phyloP scores from a whole-genome alignment of 225 moss, liverwort and hornwort species.

The Sphagnum contortum region DNA sequence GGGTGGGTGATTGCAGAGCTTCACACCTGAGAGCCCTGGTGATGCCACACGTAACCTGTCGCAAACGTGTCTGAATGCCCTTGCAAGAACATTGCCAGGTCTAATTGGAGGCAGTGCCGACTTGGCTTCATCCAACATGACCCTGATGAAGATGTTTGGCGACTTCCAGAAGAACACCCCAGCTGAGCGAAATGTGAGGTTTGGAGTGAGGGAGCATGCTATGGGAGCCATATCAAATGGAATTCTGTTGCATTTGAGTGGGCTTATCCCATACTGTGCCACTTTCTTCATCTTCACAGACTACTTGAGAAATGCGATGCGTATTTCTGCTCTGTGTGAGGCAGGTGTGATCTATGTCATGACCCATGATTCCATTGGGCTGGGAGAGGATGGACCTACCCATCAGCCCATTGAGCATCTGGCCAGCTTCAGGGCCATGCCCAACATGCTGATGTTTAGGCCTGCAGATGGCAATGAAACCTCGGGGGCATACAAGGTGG shows the following conservation, averaged over 20 bases:
- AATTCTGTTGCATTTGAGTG: conserved; percentile 26
- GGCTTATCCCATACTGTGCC: conserved; percentile 54
- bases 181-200: conserved; percentile 43
- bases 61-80: conserved; percentile 40
- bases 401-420: conserved; percentile 62
- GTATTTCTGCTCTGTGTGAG: conserved; percentile 43
- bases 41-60: conserved; percentile 54
- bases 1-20: conserved; percentile 15
- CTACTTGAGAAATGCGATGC: conserved; percentile 45
- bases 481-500: conserved; percentile 46
- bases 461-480: conserved; percentile 59
- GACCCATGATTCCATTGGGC: conserved; percentile 57
- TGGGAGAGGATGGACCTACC: conserved; percentile 60
- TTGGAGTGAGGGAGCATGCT: conserved; percentile 52
- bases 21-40: conserved; percentile 30
- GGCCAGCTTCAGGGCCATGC: conserved; percentile 59
- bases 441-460: conserved; percentile 44
- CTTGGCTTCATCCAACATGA: conserved; percentile 52
- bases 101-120: conserved; percentile 56
- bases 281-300: conserved; percentile 67
- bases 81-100: conserved; percentile 40
- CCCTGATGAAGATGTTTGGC: conserved; percentile 58
- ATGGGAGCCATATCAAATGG: conserved; percentile 59
- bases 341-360: conserved; percentile 52
- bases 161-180: conserved; percentile 50